Conservation (phyloP, 2,329 filamentous ascomycete species). For the Drechslerella dactyloides region DNA sequence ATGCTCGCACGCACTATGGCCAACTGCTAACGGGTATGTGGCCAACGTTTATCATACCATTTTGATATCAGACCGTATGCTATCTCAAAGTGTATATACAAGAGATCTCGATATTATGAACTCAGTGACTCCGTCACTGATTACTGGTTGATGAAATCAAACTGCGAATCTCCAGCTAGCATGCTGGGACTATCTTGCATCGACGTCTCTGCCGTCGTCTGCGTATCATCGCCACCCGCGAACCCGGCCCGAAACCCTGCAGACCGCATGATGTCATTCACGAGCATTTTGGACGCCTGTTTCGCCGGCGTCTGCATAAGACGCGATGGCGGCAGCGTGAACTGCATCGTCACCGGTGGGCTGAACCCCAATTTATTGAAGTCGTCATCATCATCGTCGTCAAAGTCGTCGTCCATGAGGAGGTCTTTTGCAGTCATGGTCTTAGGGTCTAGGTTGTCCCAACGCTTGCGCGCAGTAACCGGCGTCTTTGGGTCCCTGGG, state of each 20-base stretch:
- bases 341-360: constrained; percentile 92
- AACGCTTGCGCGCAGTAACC: constrained; percentile 62
- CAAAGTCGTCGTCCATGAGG: constrained; percentile 55
- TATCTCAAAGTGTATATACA: neutral
- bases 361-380: constrained; percentile 74
- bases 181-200: constrained; percentile 35
- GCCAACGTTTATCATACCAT: too few relatives aligned
- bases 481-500: constrained; percentile 68
- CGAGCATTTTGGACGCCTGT: constrained; percentile 80
- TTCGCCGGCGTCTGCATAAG: constrained; percentile 83
- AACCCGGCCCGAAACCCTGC: constrained; percentile 63
- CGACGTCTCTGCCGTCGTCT: constrained; percentile 32
- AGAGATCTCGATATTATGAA: too few relatives aligned
- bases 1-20: too few relatives aligned
- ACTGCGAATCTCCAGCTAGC: constrained; percentile 17
- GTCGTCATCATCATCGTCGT: constrained; percentile 66
- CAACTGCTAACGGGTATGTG: too few relatives aligned
- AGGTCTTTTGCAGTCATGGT: constrained; percentile 70
- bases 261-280: constrained; percentile 77
- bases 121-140: too few relatives aligned
- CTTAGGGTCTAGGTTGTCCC: constrained; percentile 69
- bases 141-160: constrained; percentile 18
- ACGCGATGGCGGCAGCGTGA: constrained; percentile 77
- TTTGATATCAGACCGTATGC: too few relatives aligned
- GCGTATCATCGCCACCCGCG: constrained; percentile 45